Evolutionary conservation across 148 eudicot species (phyloP).

Genomic region (Heliamphora exappendiculata): DNA sequence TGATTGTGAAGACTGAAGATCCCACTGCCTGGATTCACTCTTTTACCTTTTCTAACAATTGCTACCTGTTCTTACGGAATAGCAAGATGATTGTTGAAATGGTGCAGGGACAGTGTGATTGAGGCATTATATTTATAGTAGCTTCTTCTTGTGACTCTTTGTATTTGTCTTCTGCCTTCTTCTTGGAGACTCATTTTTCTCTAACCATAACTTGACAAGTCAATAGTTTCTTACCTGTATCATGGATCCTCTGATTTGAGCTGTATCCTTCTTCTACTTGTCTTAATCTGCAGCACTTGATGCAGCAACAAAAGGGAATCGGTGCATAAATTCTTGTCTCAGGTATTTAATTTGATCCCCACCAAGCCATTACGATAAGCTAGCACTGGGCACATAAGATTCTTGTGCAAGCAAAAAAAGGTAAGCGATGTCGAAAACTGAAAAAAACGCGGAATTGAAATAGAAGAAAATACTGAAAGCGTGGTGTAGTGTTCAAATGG

Average conservation of each 20-base stretch:
- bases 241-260: neutral
- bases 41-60: neutral
- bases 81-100: neutral
- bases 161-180: neutral
- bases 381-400: too few species aligned
- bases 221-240: neutral
- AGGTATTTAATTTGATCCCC: slow-evolving; percentile 37
- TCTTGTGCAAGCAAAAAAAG: too few species aligned
- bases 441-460: too few species aligned
- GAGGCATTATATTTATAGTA: neutral
- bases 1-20: neutral
- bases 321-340: slow-evolving; percentile 82
- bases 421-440: too few species aligned
- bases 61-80: neutral
- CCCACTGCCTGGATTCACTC: neutral
- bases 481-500: too few species aligned
- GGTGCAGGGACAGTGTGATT: neutral
- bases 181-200: neutral
- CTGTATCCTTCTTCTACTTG: slow-evolving; percentile 9
- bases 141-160: neutral
- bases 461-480: too few species aligned
- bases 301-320: slow-evolving; percentile 85
- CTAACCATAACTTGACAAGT: neutral
- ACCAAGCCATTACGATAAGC: slow-evolving; percentile 5
- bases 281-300: slow-evolving; percentile 63